Conservation (phyloP, 495 filamentous ascomycete species). For the Filosporella fistucella region DNA sequence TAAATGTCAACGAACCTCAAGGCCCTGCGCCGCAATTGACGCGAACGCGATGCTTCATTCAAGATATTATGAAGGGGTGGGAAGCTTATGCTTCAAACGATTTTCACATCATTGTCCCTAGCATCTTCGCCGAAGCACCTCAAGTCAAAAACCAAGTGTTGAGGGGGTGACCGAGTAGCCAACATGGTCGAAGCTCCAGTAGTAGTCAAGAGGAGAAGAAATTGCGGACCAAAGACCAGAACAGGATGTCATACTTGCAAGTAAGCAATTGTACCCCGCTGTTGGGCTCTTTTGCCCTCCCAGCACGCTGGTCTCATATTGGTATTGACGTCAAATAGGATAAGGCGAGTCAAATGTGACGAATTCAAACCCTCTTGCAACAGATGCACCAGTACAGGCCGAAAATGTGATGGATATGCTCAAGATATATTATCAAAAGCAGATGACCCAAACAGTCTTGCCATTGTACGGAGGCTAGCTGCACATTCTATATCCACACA, state of each 20-base stretch:
- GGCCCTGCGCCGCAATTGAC: too few relatives aligned
- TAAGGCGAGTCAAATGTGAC: constrained; percentile 40
- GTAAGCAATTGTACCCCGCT: neutral
- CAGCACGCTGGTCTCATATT: neutral
- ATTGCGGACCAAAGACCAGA: constrained; percentile 13
- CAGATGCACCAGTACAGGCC: constrained; percentile 33
- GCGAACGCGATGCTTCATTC: too few relatives aligned
- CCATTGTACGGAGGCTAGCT: constrained; percentile 3
- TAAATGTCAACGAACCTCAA: too few relatives aligned
- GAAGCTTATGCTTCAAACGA: too few relatives aligned
- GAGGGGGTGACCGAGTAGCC: too few relatives aligned
- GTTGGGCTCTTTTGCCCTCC: neutral
- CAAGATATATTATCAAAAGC: neutral
- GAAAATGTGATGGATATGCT: constrained; percentile 39
- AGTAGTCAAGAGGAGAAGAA: constrained; percentile 4
- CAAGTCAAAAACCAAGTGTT: too few relatives aligned
- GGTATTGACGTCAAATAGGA: constrained; percentile 17
- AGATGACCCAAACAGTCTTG: neutral
- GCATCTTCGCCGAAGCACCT: too few relatives aligned
- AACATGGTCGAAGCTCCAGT: neutral
- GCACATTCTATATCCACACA: constrained; percentile 8
- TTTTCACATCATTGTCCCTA: too few relatives aligned
- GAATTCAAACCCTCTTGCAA: constrained; percentile 35
- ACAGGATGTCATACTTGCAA: constrained; percentile 21
- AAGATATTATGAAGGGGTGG: too few relatives aligned